Conservation (phyloP, 1,284 basidiomycete genomes). For the Tilletia horrida region DNA sequence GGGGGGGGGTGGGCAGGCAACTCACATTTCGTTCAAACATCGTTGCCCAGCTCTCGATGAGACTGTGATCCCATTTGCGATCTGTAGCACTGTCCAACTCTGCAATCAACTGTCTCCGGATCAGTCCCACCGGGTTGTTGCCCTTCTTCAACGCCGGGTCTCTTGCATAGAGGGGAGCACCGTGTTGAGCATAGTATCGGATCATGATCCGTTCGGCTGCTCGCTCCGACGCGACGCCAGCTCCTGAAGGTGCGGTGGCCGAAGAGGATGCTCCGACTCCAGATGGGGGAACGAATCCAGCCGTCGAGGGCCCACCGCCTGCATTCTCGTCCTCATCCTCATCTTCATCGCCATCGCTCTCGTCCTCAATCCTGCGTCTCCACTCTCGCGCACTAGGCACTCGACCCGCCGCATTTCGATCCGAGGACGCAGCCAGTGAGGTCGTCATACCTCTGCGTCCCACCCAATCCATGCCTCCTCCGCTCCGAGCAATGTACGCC, state of each 20-base stretch:
- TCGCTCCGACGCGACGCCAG: constrained; percentile 12
- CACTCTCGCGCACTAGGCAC: constrained; percentile 8
- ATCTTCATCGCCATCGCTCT: constrained; percentile 1
- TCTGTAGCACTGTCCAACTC: constrained; percentile 20
- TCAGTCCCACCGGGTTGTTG: constrained; percentile 20
- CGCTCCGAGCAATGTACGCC: neutral
- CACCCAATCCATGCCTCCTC: constrained; percentile 10
- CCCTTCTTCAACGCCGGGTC: constrained; percentile 26
- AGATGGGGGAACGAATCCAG: neutral
- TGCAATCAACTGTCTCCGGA: constrained; percentile 22
- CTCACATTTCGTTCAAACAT: constrained; percentile 40
- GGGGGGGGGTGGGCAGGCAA: constrained; percentile 3
- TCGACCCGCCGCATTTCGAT: neutral
- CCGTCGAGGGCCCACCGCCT: neutral
- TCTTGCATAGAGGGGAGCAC: constrained; percentile 23
- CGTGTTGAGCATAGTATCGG: constrained; percentile 28
- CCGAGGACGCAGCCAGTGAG: neutral
- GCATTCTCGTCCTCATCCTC: neutral
- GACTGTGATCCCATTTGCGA: constrained; percentile 30
- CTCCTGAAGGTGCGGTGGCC: neutral
- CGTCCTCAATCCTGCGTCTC: constrained; percentile 13
- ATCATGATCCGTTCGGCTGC: constrained; percentile 29
- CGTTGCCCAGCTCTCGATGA: constrained; percentile 43
- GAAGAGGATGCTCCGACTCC: neutral
- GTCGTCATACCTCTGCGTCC: constrained; percentile 6